Percentiles rank a stretch among this genome's conserved stretches.
phyloP scores from a whole-genome alignment of 23 red algal genomes.

The Pyropia yezoensis region DNA sequence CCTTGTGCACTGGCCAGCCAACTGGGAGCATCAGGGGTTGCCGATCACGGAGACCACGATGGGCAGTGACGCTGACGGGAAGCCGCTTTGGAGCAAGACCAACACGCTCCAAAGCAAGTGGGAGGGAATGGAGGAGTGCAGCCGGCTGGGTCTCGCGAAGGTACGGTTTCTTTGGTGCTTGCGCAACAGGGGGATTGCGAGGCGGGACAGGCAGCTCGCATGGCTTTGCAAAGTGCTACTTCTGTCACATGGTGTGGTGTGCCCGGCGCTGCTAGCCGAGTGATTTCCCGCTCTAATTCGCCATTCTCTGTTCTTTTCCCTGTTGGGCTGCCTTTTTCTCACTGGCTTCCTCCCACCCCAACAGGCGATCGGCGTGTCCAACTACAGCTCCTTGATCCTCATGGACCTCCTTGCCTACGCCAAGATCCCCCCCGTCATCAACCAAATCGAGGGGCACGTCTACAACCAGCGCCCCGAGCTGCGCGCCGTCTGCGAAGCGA shows the following conservation, averaged over 20 bases:
- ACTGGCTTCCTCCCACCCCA: no score
- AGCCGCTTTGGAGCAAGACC: slow-evolving; percentile 24
- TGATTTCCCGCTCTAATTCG: no score
- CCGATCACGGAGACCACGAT: slow-evolving; percentile 57
- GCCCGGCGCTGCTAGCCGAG: no score
- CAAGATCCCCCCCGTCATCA: slow-evolving; percentile 61
- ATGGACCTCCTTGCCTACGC: slow-evolving; percentile 61
- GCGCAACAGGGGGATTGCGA: no score
- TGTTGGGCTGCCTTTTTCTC: no score
- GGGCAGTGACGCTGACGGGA: slow-evolving; percentile 24
- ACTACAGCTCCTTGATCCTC: slow-evolving; percentile 48
- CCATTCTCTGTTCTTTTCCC: no score
- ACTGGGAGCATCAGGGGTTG: slow-evolving; percentile 53
- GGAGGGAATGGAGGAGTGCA: slow-evolving; percentile 69
- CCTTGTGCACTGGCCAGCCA: slow-evolving; percentile 72
- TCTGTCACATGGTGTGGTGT: no score
- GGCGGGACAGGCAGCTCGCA: no score
- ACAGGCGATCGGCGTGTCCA: slow-evolving; percentile 63
- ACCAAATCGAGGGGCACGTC: slow-evolving; percentile 74
- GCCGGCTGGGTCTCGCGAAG: slow-evolving; percentile 33
- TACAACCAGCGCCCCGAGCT: slow-evolving; percentile 46
- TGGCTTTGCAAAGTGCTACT: no score
- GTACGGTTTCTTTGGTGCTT: not conserved
- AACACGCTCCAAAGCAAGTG: slow-evolving; percentile 63
- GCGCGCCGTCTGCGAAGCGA: slow-evolving; percentile 24